Evolutionary conservation across 345 rosid genomes (phyloP).

Genomic region (Gossypium raimondii): DNA sequence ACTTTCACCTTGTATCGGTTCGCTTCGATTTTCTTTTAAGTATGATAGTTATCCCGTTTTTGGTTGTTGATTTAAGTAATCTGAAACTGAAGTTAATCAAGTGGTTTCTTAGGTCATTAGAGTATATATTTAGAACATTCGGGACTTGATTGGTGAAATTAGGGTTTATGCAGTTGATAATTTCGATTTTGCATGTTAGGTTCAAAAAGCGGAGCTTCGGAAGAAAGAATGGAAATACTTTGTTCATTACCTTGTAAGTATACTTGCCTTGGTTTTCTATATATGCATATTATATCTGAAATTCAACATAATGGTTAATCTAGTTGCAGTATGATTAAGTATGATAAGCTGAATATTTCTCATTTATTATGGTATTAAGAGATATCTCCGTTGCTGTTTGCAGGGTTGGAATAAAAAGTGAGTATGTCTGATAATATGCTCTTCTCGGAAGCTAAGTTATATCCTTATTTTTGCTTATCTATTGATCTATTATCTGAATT

Average conservation of each 20-base stretch:
- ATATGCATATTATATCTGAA: constrained; percentile 3
- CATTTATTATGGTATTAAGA: constrained; percentile 21
- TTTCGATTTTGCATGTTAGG: constrained; percentile 37
- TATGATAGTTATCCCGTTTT: background rate
- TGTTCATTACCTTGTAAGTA: constrained; percentile 93
- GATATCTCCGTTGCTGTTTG: constrained; percentile 31
- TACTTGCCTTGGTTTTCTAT: background rate
- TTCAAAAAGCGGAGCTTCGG: constrained; percentile 81
- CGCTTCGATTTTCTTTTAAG: background rate
- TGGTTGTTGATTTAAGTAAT: background rate
- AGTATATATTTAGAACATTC: background rate
- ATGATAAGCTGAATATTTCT: background rate
- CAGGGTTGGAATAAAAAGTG: constrained; percentile 99
- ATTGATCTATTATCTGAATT: background rate
- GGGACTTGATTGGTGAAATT: constrained; percentile 1
- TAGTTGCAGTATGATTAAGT: background rate
- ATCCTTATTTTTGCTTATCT: background rate
- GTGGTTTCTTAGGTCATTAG: background rate
- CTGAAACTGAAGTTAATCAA: background rate
- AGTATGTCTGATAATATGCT: constrained; percentile 35
- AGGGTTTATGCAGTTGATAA: constrained; percentile 3
- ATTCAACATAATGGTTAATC: constrained; percentile 3
- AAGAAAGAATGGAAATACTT: constrained; percentile 93
- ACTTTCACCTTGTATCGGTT: background rate
- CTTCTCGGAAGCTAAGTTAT: background rate